Conservation (phyloP, 179 eudicot species). For the Silene coronaria region DNA sequence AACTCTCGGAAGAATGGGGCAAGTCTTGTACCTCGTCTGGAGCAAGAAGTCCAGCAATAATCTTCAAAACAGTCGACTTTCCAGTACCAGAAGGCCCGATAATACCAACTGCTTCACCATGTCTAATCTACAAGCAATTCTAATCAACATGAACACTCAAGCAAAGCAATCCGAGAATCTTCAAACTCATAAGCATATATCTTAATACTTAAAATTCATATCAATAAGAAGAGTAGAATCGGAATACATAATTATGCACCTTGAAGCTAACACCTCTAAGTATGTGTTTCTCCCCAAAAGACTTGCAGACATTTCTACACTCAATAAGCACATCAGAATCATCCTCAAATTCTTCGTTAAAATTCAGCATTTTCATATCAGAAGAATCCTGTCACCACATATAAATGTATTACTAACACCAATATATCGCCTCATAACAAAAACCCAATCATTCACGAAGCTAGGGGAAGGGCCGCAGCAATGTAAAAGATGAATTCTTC, state of each 20-base stretch:
- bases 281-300: conserved; percentile 90
- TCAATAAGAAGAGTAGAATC: background rate
- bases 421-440: background rate
- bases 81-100: conserved; percentile 97
- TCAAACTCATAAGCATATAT: background rate
- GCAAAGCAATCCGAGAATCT: background rate
- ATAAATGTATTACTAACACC: conserved; percentile 5
- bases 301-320: conserved; percentile 69
- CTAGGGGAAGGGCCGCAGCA: too few relatives aligned
- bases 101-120: conserved; percentile 95
- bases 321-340: conserved; percentile 91
- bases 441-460: too few relatives aligned
- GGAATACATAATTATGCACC: conserved; percentile 36
- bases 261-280: conserved; percentile 88
- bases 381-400: conserved; percentile 39
- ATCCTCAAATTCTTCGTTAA: conserved; percentile 37
- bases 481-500: too few relatives aligned
- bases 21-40: conserved; percentile 64
- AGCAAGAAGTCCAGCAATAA: conserved; percentile 89
- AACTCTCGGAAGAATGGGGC: background rate
- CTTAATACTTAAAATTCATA: background rate
- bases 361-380: conserved; percentile 31
- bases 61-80: conserved; percentile 82
- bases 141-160: conserved; percentile 1
- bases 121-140: conserved; percentile 53